Base-by-base conservation (phyloP, 805 yeast species). In the Pichia phayaonensis region DNA sequence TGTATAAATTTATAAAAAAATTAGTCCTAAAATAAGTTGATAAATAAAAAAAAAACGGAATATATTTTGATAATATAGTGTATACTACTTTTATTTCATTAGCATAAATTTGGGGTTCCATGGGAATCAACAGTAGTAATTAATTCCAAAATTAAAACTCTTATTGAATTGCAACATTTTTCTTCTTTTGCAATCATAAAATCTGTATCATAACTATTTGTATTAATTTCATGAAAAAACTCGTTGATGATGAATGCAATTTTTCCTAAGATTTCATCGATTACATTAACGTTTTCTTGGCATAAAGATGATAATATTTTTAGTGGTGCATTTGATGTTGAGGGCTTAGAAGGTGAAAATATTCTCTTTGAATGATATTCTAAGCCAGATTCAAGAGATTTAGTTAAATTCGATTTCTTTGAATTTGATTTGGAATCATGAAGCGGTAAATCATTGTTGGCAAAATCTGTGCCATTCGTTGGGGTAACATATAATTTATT, bases 81-180 rank as follows among this genome's bases (percentile, higher is more conserved):
- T 16, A n/a, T 34, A 7, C 8, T 34, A 34, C 8, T 16, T 16
- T 34, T 34, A 31, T 31, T n/a, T n/a, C 6, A 16, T 34, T 34
- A 34, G 3, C 20, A 34, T 10, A 34, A 34, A 16, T 16, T 16
- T 34, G 38, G 38, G n/a, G 38, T 34, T 16, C n/a, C 38, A n/a
- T 34, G 38, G n/a, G 38, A 34, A 20, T 34, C 38, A 34, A 34
- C 38, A 34, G 20, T 22, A 40, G 18, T 40, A 23, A 40, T 26
- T 34, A 34, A 34, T 34, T 34, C 38, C 38, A n/a, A 41, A 23
- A 41, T 41, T 18, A 41, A 24, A n/a, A 18, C 27, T 46, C 66
- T 50, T 7, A 63, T 56, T n/a, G 49, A 41, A 24, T 47, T 46
- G 40, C 66, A 62, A 12, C 59, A 56, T 22, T 41, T 16, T n/a